Base-by-base conservation (phyloP, 1,284 basidiomycete species). In the Boletellus deceptivus region DNA sequence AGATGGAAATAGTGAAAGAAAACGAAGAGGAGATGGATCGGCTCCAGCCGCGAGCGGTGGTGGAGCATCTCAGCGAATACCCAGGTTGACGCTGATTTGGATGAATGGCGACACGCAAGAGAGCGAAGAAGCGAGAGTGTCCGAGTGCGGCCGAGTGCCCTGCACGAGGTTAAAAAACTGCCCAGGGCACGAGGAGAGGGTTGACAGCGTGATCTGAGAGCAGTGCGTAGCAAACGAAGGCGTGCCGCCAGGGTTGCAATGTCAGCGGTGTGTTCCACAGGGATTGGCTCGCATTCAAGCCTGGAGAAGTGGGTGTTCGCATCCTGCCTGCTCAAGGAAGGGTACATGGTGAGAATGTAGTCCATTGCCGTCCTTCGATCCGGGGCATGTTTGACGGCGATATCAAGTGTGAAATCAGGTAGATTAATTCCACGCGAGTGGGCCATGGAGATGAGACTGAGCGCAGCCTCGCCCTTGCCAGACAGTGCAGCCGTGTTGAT, bases 61-160 rank as follows among this genome's bases (percentile, higher is more conserved):
- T 68, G 59, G 3, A 69, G 62, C 67, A 76, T 70, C 50, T 75
- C 69, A 6, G 71, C 64, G 35, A 74, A 61, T 0, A 56, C 65
- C 73, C 73, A 75, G 7, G 55, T 46, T 5, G 64, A 49, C 1
- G 62, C 54, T 16, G 67, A 56, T 52, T 55, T 67, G 0, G 50
- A 43, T 2, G 66, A 68, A 18, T 65, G 55, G 13, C 51, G 59
- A 34, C 51, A 56, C 11, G 64, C 67, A 17, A 59, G 51, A 3
- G 55, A 39, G 34, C 59, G 62, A 20, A 70, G 63, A 40, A 64
- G 53, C 5, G 43, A 10, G 40, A 54, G 37, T 3, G 56, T 62
- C 14, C 55, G 56, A 7, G 59, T 57, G 20, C 64, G 65, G 3
- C 65, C 56, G 3, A 64, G 55, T 18, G 55, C 43, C 29, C 49